These are phyloP conservation scores for Phytophthora constricta DNA, from an alignment of 352 stramenopile species.

Conservation along the genomic window DNA sequence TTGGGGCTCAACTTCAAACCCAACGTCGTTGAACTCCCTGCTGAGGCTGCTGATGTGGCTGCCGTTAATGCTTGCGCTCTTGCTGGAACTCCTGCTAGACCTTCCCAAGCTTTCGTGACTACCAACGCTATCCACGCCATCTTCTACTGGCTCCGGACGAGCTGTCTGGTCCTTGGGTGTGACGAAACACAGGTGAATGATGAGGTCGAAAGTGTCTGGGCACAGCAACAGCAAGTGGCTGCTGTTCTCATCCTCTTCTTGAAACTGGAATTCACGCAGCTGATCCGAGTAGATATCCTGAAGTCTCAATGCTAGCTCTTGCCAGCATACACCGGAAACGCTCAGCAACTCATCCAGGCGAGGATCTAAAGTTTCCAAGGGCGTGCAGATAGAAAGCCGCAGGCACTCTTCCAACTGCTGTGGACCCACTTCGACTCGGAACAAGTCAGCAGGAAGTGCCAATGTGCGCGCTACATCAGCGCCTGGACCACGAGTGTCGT, in stretches of 20 bases:
- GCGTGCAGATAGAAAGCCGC: conserved; percentile 79
- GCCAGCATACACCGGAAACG: conserved; percentile 77
- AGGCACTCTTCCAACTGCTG: conserved; percentile 89
- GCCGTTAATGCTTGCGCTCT: conserved; percentile 29
- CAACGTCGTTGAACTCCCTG: conserved; percentile 30
- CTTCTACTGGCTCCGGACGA: conserved; percentile 3
- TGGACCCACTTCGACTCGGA: conserved; percentile 75
- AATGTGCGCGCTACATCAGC: conserved; percentile 62
- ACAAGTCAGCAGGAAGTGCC: conserved; percentile 60
- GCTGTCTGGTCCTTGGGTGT: conserved; percentile 38
- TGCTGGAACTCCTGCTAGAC: conserved; percentile 1
- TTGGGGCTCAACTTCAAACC: conserved; percentile 39
- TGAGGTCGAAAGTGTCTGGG: conserved; percentile 82
- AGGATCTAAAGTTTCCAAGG: conserved; percentile 80
- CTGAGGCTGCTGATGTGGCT: conserved; percentile 22
- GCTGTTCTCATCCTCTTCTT: conserved; percentile 68
- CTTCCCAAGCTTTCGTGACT: conserved; percentile 19
- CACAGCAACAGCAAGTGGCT: conserved; percentile 85
- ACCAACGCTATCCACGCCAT: conserved; percentile 25
- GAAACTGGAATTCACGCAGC: conserved; percentile 88
- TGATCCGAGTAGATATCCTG: conserved; percentile 80
- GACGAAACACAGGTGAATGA: conserved; percentile 86
- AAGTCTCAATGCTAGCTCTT: conserved; percentile 78
- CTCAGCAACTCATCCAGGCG: conserved; percentile 68
- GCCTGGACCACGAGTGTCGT: conserved; percentile 56